A percentile compares a stretch with the other conserved stretches of the same genome.
These are phyloP conservation scores for Knufia fluminis DNA, from an alignment of 2,329 filamentous ascomycete genomes.

Conservation along the genomic window DNA sequence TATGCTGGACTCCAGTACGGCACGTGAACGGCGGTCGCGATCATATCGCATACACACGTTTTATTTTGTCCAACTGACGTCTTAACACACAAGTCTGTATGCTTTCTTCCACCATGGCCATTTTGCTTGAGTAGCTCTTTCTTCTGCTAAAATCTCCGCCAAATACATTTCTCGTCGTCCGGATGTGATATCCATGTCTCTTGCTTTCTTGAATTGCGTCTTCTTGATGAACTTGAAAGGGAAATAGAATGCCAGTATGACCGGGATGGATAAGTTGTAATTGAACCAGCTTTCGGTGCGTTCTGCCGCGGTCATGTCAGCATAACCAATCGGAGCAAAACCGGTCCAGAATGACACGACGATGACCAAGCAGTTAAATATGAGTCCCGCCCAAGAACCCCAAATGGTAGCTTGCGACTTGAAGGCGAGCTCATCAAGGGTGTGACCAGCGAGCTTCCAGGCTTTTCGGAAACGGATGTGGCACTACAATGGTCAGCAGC, in stretches of 20 bases:
- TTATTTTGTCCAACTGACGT: too few species aligned
- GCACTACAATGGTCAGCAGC: too few species aligned
- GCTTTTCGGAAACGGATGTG: constrained; percentile 45
- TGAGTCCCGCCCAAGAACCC: constrained; percentile 54
- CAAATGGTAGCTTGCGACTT: constrained; percentile 49
- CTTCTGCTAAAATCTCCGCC: constrained; percentile 66
- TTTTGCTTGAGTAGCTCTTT: constrained; percentile 58
- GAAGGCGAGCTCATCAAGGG: constrained; percentile 56
- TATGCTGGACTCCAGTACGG: too few species aligned
- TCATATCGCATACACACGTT: too few species aligned
- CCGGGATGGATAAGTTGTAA: constrained; percentile 25
- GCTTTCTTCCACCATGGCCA: constrained; percentile 71
- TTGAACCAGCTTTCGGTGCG: constrained; percentile 23
- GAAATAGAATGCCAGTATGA: constrained; percentile 47
- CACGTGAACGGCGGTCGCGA: too few species aligned
- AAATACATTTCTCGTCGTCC: constrained; percentile 79
- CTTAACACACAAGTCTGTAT: constrained; percentile 65
- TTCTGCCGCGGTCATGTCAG: constrained; percentile 20
- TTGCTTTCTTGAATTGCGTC: constrained; percentile 57
- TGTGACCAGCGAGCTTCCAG: constrained; percentile 50
- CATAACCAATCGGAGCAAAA: constrained; percentile 23
- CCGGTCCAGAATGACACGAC: constrained; percentile 41
- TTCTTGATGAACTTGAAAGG: constrained; percentile 65
- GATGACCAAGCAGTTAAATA: constrained; percentile 46
- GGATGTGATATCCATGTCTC: constrained; percentile 78